Evolutionary conservation across 1,139 yeast species (phyloP), one percentile per base, ranked within the genome.

Genomic region (Wickerhamomyces sp.): DNA sequence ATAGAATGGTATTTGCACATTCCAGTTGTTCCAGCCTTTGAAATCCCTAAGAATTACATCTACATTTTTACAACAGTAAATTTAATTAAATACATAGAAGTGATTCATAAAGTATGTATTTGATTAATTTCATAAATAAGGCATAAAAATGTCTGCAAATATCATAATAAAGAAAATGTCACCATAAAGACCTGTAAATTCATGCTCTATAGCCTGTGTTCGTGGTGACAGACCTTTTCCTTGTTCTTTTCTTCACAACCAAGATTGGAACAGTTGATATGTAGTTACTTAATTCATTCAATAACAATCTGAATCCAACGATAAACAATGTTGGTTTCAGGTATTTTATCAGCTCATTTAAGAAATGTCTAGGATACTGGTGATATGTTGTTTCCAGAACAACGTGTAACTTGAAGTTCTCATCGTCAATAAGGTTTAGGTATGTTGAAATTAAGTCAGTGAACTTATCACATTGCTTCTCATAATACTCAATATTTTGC

Each of bases 161-260:
- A 26, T 7, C 14, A 26, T 7, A n/a, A 26, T 10, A 7, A 26
- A 26, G n/a, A 26, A 26, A 26, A 9, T 13, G 14, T 13, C 28
- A 26, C n/a, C 28, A 26, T 26, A 26, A 8, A 26, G 7, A 26
- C n/a, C 12, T 8, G 6, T 5, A 28, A 10, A 7, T 4, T n/a
- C 15, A 17, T 5, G 5, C n/a, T 17, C 31, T 28, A 7, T 16
- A 17, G 31, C 18, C 18, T 17, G 5, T 4, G 10, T 7, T 18
- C 7, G 21, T 8, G 8, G 13, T 14, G 5, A n/a, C 12, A 6
- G 32, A 19, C n/a, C 20, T 39, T 66, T 86, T 81, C 64, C 84
- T 84, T 56, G 87, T 72, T 58, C 85, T 87, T 57, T 83, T 82
- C 46, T 95, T 74, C 16, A 92, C 94, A 36, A 90, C 96, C 83